Conservation (phyloP, 2,329 filamentous ascomycete species). For the Ophiostoma montium region DNA sequence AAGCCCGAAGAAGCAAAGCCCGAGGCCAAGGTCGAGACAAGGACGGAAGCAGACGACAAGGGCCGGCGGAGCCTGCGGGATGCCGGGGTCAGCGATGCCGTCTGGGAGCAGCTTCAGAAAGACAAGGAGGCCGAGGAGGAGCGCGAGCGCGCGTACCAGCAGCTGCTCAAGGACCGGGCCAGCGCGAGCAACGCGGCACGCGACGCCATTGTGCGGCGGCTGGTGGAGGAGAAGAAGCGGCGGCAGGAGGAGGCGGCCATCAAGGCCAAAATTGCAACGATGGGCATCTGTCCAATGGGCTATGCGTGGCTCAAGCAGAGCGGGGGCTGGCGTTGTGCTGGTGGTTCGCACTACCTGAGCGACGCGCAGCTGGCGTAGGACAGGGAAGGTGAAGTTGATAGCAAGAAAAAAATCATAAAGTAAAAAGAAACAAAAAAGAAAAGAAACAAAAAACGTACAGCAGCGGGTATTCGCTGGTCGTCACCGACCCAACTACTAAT, state of each 20-base stretch:
- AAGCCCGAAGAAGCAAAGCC: background rate
- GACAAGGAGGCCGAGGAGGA: conserved; percentile 29
- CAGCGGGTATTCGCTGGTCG: too few relatives aligned
- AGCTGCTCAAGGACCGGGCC: conserved; percentile 11
- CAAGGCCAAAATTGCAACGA: conserved; percentile 28
- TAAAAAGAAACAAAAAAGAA: too few relatives aligned
- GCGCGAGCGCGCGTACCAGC: conserved; percentile 23
- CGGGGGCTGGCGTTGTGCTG: background rate
- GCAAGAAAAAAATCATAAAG: too few relatives aligned
- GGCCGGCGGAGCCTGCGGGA: conserved; percentile 27
- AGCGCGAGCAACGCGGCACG: conserved; percentile 18
- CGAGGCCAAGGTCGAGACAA: too few relatives aligned
- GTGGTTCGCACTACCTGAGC: background rate
- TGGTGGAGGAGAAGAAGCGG: conserved; percentile 26
- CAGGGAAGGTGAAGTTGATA: too few relatives aligned
- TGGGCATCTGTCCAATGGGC: conserved; percentile 43
- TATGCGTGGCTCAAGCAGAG: conserved; percentile 19
- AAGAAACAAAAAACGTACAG: too few relatives aligned
- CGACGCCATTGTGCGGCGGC: conserved; percentile 22
- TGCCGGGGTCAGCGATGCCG: conserved; percentile 40
- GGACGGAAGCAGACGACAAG: background rate
- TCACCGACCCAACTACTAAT: too few relatives aligned
- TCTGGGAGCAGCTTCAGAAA: conserved; percentile 45
- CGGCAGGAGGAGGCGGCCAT: conserved; percentile 25
- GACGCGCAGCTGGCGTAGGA: background rate